Evolutionary conservation across 2,329 filamentous ascomycete species (phyloP).

Genomic region (Sporothrix humicola): DNA sequence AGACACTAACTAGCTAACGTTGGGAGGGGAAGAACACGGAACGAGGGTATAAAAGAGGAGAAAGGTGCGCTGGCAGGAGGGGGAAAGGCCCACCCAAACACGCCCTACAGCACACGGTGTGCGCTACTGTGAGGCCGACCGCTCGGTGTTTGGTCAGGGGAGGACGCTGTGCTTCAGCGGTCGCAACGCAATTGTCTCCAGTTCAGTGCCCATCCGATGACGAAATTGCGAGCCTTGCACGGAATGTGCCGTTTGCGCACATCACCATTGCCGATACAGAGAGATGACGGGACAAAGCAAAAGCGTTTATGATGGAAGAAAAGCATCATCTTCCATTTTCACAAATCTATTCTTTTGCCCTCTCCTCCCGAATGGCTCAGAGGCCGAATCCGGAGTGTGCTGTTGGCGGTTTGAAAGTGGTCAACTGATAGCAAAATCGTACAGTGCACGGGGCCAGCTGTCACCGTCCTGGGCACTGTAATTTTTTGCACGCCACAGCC

Average conservation of each 20-base stretch:
- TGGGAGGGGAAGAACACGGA: neutral
- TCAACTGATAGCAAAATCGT: neutral
- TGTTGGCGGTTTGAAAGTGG: neutral
- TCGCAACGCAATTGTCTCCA: neutral
- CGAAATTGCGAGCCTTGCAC: neutral
- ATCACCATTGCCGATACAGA: neutral
- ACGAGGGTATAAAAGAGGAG: neutral
- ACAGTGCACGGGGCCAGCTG: neutral
- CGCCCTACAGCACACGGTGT: neutral
- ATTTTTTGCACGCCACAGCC: conserved; percentile 15
- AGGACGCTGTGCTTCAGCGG: neutral
- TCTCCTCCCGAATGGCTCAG: conserved; percentile 2
- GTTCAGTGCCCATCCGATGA: conserved; percentile 19
- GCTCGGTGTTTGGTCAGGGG: neutral
- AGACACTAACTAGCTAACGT: neutral
- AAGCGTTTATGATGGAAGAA: neutral
- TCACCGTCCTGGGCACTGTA: neutral
- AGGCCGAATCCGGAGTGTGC: conserved; percentile 21
- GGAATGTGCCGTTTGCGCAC: conserved; percentile 8
- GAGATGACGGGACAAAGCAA: neutral
- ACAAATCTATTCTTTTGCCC: no score
- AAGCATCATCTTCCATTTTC: neutral
- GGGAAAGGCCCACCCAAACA: neutral
- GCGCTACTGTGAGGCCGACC: conserved; percentile 19
- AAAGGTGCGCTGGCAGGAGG: neutral